Percentiles rank a stretch among this genome's conserved stretches.
phyloP scores from a whole-genome alignment of 768 basidiomycete genomes.

The Leccinum rimulosum region DNA sequence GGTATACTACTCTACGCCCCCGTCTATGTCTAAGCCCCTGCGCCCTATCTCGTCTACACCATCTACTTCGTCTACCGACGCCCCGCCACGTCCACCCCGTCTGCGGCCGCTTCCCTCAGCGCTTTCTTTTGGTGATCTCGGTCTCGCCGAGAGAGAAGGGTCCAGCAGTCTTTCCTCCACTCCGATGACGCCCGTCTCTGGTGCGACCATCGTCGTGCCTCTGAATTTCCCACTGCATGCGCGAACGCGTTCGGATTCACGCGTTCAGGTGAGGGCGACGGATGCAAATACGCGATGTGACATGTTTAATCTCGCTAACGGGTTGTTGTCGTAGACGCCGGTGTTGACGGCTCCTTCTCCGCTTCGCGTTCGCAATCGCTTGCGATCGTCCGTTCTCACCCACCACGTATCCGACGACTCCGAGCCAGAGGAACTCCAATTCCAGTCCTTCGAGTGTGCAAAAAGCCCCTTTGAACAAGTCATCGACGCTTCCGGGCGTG shows the following conservation, averaged over 20 bases:
- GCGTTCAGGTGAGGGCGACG: neutral
- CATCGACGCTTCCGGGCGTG: constrained; percentile 53
- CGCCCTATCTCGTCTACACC: neutral
- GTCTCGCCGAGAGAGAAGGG: neutral
- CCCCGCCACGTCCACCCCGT: neutral
- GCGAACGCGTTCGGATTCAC: neutral
- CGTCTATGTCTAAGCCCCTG: neutral
- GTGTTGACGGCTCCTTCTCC: neutral
- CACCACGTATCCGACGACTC: constrained; percentile 69
- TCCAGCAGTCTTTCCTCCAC: neutral
- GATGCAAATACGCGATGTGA: neutral
- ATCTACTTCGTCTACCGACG: neutral
- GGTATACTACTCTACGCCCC: neutral
- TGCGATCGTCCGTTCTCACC: constrained; percentile 40
- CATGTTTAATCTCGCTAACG: neutral
- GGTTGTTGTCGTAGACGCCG: neutral
- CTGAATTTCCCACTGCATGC: neutral
- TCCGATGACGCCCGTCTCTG: neutral
- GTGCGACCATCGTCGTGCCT: neutral
- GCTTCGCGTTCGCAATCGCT: neutral
- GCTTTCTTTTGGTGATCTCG: neutral
- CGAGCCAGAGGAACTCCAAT: constrained; percentile 51
- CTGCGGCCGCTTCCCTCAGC: neutral
- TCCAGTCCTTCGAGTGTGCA: constrained; percentile 41
- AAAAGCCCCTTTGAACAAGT: constrained; percentile 70